Evolutionary conservation across 805 yeast species (phyloP).

Genomic region (Kodamaea sagamina): DNA sequence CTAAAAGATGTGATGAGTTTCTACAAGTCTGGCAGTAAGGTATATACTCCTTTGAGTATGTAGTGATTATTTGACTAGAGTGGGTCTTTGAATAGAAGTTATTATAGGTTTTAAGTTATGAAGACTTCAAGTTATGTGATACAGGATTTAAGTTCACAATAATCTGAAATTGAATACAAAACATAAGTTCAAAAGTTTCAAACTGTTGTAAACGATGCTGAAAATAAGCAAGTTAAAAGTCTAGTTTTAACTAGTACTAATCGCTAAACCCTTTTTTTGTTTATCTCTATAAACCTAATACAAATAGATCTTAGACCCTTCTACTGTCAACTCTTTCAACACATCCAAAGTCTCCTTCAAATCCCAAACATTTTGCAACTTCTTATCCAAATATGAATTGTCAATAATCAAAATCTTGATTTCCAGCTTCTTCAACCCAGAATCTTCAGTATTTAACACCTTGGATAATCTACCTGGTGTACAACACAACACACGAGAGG

Average conservation of each 20-base stretch:
- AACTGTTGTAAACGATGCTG: too few relatives aligned
- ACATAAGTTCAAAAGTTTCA: too few relatives aligned
- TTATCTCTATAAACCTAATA: too few relatives aligned
- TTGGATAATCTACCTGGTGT: conserved; percentile 63
- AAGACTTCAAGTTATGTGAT: too few relatives aligned
- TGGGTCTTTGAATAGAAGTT: too few relatives aligned
- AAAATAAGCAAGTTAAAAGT: too few relatives aligned
- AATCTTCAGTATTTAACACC: conserved; percentile 46
- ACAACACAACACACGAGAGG: conserved; percentile 55
- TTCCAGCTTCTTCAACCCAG: conserved; percentile 42
- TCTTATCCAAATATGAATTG: conserved; percentile 59
- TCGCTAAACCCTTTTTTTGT: too few relatives aligned
- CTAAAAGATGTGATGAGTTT: conserved; percentile 12
- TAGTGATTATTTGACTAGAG: too few relatives aligned
- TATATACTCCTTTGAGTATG: conserved; percentile 22
- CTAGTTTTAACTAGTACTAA: too few relatives aligned
- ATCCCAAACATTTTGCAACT: conserved; percentile 64
- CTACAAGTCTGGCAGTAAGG: conserved; percentile 29
- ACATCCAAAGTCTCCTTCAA: conserved; percentile 45
- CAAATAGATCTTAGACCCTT: conserved; percentile 53
- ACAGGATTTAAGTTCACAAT: too few relatives aligned
- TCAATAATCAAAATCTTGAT: conserved; percentile 61
- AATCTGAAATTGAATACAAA: too few relatives aligned
- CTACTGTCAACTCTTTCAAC: conserved; percentile 42
- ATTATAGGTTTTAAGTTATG: too few relatives aligned